These are phyloP conservation scores for Paxillus involutus DNA, from an alignment of 768 basidiomycete species.

Conservation along the genomic window DNA sequence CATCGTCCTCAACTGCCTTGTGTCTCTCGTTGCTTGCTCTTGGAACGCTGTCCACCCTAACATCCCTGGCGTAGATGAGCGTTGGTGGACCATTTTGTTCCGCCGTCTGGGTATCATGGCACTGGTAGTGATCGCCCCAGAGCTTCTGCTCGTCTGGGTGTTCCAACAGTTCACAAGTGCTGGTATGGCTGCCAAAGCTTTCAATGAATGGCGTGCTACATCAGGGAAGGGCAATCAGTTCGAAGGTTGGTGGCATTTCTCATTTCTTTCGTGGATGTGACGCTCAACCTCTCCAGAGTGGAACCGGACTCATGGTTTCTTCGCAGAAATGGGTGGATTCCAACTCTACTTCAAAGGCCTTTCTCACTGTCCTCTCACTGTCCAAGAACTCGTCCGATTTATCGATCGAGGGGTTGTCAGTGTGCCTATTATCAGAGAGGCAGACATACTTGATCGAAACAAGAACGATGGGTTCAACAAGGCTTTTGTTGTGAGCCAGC, in stretches of 20 bases:
- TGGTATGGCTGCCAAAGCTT: background rate
- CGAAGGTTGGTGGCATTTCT: background rate
- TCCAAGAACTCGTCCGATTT: background rate
- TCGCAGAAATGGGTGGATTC: conserved; percentile 24
- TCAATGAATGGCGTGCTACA: background rate
- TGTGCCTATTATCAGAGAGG: conserved; percentile 2
- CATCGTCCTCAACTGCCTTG: conserved; percentile 29
- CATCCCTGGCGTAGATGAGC: conserved; percentile 20
- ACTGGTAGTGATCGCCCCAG: conserved; percentile 24
- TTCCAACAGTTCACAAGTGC: conserved; percentile 24
- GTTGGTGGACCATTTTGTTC: background rate
- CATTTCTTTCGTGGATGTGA: background rate
- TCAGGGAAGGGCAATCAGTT: background rate
- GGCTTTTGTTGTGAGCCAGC: conserved; percentile 32
- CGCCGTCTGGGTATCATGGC: conserved; percentile 18
- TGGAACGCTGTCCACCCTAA: conserved; percentile 33
- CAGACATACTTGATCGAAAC: conserved; percentile 22
- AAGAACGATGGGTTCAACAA: conserved; percentile 38
- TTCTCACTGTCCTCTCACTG: background rate
- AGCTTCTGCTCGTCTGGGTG: conserved; percentile 29
- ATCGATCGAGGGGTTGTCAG: background rate
- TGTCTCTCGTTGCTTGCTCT: conserved; percentile 28
- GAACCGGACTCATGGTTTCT: conserved; percentile 15
- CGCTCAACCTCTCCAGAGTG: background rate
- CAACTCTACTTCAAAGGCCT: conserved; percentile 1